Evolutionary conservation across 2,329 filamentous ascomycete species (phyloP).

Genomic region (Coniosporium tulheliwenetii): DNA sequence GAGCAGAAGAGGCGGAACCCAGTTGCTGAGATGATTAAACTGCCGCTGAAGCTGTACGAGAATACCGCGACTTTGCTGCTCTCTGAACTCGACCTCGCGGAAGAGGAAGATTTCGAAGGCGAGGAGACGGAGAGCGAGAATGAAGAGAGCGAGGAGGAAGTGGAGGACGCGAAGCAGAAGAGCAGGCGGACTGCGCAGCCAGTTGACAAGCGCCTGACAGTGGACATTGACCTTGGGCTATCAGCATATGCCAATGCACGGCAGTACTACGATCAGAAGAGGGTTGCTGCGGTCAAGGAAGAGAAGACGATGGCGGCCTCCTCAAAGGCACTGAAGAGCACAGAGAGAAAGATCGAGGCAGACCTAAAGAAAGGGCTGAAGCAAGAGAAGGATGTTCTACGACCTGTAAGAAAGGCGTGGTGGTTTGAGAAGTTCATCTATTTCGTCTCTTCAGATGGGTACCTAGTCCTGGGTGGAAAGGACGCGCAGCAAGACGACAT

Average conservation of each 20-base stretch:
- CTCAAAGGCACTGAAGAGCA: slow-evolving; percentile 68
- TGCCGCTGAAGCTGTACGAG: slow-evolving; percentile 80
- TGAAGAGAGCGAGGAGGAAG: slow-evolving; percentile 44
- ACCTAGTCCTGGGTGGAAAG: slow-evolving; percentile 73
- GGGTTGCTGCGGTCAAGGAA: slow-evolving; percentile 69
- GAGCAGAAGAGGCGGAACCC: slow-evolving; percentile 70
- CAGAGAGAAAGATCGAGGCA: slow-evolving; percentile 72
- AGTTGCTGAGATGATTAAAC: slow-evolving; percentile 71
- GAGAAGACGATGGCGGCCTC: slow-evolving; percentile 75
- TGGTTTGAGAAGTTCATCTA: slow-evolving; percentile 98
- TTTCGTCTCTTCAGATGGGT: slow-evolving; percentile 92
- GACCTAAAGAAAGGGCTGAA: slow-evolving; percentile 81
- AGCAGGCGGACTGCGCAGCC: slow-evolving; percentile 12
- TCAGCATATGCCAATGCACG: slow-evolving; percentile 81
- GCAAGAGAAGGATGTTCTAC: slow-evolving; percentile 76
- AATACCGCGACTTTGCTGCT: slow-evolving; percentile 73
- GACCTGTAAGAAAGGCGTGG: slow-evolving; percentile 65
- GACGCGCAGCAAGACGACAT: slow-evolving; percentile 84
- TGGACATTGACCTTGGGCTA: slow-evolving; percentile 73
- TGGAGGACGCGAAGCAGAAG: slow-evolving; percentile 21
- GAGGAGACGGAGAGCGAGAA: slow-evolving; percentile 51
- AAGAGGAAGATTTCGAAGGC: slow-evolving; percentile 43
- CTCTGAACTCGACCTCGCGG: slow-evolving; percentile 50
- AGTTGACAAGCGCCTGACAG: slow-evolving; percentile 36
- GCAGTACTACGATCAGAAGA: slow-evolving; percentile 84